Percentiles rank a stretch among this genome's conserved stretches.
phyloP scores from a whole-genome alignment of 1,284 basidiomycete species.

The Lentinus polychrous region DNA sequence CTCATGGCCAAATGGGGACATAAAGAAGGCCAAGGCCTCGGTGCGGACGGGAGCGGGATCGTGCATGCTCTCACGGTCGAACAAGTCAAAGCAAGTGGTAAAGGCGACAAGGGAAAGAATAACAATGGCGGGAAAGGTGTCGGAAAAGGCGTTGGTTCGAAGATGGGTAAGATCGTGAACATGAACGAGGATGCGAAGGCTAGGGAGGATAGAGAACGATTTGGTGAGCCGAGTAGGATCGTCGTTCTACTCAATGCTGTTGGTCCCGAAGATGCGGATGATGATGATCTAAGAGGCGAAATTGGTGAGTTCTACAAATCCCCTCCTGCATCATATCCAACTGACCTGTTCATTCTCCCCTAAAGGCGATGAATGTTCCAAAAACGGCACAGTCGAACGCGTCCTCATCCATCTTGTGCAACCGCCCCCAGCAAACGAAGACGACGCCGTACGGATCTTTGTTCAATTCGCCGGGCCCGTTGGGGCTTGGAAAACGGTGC shows the following conservation, averaged over 20 bases:
- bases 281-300: conserved; percentile 81
- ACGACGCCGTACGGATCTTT: conserved; percentile 77
- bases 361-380: conserved; percentile 80
- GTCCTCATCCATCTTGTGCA: conserved; percentile 78
- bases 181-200: conserved; percentile 73
- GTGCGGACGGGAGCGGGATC: conserved; percentile 78
- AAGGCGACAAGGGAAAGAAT: conserved; percentile 25
- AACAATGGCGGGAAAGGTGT: conserved; percentile 13
- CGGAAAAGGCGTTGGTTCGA: conserved; percentile 35
- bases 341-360: background rate
- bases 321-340: background rate
- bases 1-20: conserved; percentile 94
- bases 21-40: conserved; percentile 87
- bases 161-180: conserved; percentile 84
- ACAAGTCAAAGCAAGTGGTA: conserved; percentile 39
- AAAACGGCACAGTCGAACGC: conserved; percentile 85
- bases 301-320: conserved; percentile 61
- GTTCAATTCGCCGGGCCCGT: conserved; percentile 83
- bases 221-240: conserved; percentile 85
- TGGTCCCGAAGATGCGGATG: conserved; percentile 70
- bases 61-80: conserved; percentile 83
- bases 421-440: conserved; percentile 50
- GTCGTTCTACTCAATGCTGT: conserved; percentile 88
- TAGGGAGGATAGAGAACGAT: conserved; percentile 68
- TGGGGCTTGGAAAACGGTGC: conserved; percentile 91